A percentile compares a stretch with the other conserved stretches of the same genome.
Evolutionary conservation across 495 filamentous ascomycete genomes (phyloP).

Genomic region (Tetracladium setigerum): DNA sequence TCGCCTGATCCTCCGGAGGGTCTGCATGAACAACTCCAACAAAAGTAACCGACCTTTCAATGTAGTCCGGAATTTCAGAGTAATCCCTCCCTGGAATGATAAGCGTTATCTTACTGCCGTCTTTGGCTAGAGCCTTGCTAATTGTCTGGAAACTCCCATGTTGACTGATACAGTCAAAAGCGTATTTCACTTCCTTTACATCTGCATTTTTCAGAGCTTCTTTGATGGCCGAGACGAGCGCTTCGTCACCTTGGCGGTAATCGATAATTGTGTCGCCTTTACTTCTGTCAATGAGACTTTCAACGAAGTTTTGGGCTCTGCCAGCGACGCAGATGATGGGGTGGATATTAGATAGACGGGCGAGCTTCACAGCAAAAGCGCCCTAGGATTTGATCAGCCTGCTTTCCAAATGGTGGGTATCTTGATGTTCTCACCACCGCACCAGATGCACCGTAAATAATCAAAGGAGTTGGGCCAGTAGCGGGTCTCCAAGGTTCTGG

Average conservation of each 20-base stretch:
- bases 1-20: not conserved
- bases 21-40: constrained; percentile 46
- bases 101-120: constrained; percentile 41
- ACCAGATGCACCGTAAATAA: constrained; percentile 52
- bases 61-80: constrained; percentile 24
- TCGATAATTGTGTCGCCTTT: constrained; percentile 69
- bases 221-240: constrained; percentile 42
- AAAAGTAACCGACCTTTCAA: constrained; percentile 27
- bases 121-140: constrained; percentile 32
- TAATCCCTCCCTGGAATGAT: constrained; percentile 40
- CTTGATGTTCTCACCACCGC: constrained; percentile 36
- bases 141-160: constrained; percentile 39
- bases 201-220: constrained; percentile 35
- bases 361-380: constrained; percentile 60
- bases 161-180: constrained; percentile 54
- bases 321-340: constrained; percentile 66
- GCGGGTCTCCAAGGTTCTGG: constrained; percentile 56
- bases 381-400: constrained; percentile 27
- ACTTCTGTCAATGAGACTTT: constrained; percentile 47
- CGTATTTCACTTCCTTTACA: constrained; percentile 31
- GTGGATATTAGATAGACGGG: constrained; percentile 60
- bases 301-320: constrained; percentile 47
- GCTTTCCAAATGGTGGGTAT: not conserved
- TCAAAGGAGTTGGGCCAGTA: constrained; percentile 37
- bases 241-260: constrained; percentile 55